Conservation (phyloP, 1,139 yeast genomes). For the Geotrichum citri-aurantii region DNA sequence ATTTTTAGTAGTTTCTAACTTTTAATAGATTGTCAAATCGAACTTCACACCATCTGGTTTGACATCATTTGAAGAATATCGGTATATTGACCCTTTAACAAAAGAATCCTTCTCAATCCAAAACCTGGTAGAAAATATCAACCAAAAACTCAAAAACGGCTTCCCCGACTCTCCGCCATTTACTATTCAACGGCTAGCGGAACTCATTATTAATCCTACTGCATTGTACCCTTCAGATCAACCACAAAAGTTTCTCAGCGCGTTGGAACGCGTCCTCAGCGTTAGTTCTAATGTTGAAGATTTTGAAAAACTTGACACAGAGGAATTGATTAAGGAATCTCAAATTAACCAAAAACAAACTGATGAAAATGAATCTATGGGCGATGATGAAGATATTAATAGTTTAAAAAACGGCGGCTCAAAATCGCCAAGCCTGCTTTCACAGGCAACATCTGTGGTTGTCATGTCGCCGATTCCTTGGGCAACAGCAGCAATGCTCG, state of each 20-base stretch:
- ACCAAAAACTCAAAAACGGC: conserved; percentile 27
- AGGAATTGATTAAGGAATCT: conserved; percentile 9
- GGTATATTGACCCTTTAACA: conserved; percentile 26
- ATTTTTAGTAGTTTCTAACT: background rate
- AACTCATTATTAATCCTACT: conserved; percentile 43
- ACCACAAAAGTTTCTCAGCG: conserved; percentile 38
- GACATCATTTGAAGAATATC: conserved; percentile 3
- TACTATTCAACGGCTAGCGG: conserved; percentile 52
- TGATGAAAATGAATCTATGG: background rate
- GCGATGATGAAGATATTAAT: background rate
- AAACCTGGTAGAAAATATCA: conserved; percentile 25
- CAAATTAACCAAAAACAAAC: background rate
- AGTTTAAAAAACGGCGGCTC: background rate
- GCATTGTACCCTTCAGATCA: conserved; percentile 36
- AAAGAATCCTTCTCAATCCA: conserved; percentile 24
- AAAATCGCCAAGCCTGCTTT: background rate
- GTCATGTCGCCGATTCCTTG: conserved; percentile 19
- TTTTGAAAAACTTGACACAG: conserved; percentile 24
- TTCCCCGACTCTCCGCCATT: conserved; percentile 49
- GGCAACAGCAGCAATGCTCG: conserved; percentile 5
- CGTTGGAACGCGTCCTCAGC: conserved; percentile 34
- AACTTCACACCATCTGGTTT: conserved; percentile 6
- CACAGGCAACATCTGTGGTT: conserved; percentile 14
- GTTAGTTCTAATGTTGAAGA: conserved; percentile 35
- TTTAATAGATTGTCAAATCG: conserved; percentile 3